Percentiles rank a stretch among this genome's conserved stretches.
Conservation (phyloP, 2,329 filamentous ascomycete species). For the Fusarium sp. region DNA sequence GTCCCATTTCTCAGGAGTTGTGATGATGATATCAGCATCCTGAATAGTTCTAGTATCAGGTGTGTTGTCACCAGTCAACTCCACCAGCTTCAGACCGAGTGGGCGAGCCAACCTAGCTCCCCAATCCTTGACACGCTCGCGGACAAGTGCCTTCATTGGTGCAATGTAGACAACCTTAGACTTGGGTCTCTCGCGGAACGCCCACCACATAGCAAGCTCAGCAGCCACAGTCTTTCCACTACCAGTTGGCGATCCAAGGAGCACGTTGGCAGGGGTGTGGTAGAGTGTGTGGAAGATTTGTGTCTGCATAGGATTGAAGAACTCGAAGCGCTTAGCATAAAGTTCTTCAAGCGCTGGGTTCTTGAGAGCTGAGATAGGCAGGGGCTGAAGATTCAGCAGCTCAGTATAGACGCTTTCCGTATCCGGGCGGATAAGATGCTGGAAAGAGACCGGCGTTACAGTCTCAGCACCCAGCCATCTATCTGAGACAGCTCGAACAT, state of each 20-base stretch:
- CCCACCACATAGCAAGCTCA: slow-evolving; percentile 99
- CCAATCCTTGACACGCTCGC: slow-evolving; percentile 97
- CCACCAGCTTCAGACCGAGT: slow-evolving; percentile 89
- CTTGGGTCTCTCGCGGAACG: slow-evolving; percentile 91
- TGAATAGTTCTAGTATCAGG: slow-evolving; percentile 96
- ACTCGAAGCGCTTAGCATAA: slow-evolving; percentile 89
- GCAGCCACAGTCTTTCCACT: slow-evolving; percentile 98
- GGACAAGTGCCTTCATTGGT: slow-evolving; percentile 98
- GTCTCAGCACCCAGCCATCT: slow-evolving; percentile 97
- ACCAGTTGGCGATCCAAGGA: slow-evolving; percentile 94
- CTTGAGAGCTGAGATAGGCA: slow-evolving; percentile 87
- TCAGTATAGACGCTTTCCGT: slow-evolving; percentile 98
- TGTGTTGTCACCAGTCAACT: slow-evolving; percentile 96
- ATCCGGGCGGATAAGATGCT: slow-evolving; percentile 96
- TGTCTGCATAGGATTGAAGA: slow-evolving; percentile 99
- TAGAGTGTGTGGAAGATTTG: slow-evolving; percentile 98
- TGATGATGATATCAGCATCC: slow-evolving; percentile 97
- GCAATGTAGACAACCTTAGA: slow-evolving; percentile 99
- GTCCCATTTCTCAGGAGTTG: slow-evolving; percentile 99
- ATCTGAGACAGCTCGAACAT: slow-evolving; percentile 93
- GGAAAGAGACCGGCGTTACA: slow-evolving; percentile 93
- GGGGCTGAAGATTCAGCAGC: slow-evolving; percentile 87
- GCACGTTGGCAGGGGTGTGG: slow-evolving; percentile 89
- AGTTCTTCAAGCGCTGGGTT: slow-evolving; percentile 89
- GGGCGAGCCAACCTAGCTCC: slow-evolving; percentile 81